phyloP scores from a whole-genome alignment of 306 rosid genomes.

The Lupinus albus region DNA sequence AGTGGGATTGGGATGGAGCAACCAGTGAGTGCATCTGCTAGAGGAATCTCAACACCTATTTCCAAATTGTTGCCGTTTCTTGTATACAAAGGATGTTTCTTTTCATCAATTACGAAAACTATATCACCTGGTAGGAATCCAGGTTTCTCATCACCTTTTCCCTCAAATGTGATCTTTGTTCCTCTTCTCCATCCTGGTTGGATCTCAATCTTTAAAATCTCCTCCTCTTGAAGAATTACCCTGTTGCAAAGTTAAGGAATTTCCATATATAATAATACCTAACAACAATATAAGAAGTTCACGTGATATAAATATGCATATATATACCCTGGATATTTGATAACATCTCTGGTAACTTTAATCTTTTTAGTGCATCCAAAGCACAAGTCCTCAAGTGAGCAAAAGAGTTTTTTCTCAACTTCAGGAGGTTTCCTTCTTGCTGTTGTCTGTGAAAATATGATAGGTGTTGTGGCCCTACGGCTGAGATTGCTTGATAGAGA shows the following conservation, averaged over 20 bases:
- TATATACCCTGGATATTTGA: conserved; percentile 69
- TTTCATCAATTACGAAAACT: conserved; percentile 70
- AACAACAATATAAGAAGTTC: conserved; percentile 5
- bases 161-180: conserved; percentile 81
- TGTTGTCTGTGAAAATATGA: conserved; percentile 77
- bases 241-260: conserved; percentile 53
- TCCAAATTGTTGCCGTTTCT: conserved; percentile 78
- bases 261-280: no score
- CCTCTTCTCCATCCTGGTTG: conserved; percentile 93
- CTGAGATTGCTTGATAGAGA: conserved; percentile 54
- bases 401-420: conserved; percentile 61
- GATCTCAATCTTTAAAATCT: conserved; percentile 63
- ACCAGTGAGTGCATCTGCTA: conserved; percentile 75
- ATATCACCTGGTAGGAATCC: conserved; percentile 85
- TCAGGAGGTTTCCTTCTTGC: conserved; percentile 65
- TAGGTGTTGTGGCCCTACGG: conserved; percentile 61
- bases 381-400: conserved; percentile 75
- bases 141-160: conserved; percentile 89
- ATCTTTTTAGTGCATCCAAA: conserved; percentile 77
- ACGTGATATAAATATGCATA: conserved; percentile 45
- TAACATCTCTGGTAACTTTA: conserved; percentile 66
- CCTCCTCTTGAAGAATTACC: conserved; percentile 69
- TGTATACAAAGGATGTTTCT: conserved; percentile 59
- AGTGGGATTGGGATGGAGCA: conserved; percentile 75
- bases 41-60: conserved; percentile 66